These are phyloP conservation scores for Aspergillus floridensis DNA, from an alignment of 2,329 filamentous ascomycete species.

Conservation along the genomic window DNA sequence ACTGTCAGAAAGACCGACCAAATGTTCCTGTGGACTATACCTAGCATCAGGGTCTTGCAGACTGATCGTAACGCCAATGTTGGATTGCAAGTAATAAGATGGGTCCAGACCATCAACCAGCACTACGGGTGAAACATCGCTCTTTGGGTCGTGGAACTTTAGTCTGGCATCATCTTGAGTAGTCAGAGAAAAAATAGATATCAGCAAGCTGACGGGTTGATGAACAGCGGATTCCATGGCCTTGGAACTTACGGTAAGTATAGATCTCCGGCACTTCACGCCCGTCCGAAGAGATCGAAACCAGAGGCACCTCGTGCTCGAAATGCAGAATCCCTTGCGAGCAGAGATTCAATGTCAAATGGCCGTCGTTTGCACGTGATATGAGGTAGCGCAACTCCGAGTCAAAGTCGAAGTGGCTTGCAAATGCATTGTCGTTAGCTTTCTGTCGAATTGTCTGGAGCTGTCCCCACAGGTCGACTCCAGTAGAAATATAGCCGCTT, in stretches of 20 bases:
- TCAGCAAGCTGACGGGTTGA: no score
- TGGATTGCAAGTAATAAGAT: conserved; percentile 42
- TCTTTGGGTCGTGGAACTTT: no score
- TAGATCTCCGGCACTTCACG: conserved; percentile 57
- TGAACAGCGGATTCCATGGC: no score
- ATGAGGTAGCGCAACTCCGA: conserved; percentile 54
- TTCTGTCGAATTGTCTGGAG: conserved; percentile 49
- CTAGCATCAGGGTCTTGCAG: conserved; percentile 59
- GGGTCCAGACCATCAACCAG: conserved; percentile 59
- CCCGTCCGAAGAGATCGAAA: conserved; percentile 63
- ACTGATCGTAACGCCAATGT: conserved; percentile 47
- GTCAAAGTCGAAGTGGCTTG: conserved; percentile 57
- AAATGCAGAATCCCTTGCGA: conserved; percentile 49
- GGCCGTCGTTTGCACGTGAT: conserved; percentile 61
- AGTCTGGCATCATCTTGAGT: no score
- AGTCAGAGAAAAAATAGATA: no score
- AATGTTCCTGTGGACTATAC: conserved; percentile 31
- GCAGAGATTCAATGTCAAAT: conserved; percentile 39
- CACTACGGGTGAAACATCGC: conserved; percentile 50
- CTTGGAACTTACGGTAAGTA: conserved; percentile 20
- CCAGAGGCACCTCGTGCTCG: conserved; percentile 42
- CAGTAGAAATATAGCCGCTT: conserved; percentile 49
- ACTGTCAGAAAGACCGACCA: neutral
- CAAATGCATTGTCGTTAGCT: conserved; percentile 43
- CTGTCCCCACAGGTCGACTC: conserved; percentile 48